These are phyloP conservation scores for Bipolaris oryzae DNA, from an alignment of 2,329 filamentous ascomycete genomes.

Conservation along the genomic window DNA sequence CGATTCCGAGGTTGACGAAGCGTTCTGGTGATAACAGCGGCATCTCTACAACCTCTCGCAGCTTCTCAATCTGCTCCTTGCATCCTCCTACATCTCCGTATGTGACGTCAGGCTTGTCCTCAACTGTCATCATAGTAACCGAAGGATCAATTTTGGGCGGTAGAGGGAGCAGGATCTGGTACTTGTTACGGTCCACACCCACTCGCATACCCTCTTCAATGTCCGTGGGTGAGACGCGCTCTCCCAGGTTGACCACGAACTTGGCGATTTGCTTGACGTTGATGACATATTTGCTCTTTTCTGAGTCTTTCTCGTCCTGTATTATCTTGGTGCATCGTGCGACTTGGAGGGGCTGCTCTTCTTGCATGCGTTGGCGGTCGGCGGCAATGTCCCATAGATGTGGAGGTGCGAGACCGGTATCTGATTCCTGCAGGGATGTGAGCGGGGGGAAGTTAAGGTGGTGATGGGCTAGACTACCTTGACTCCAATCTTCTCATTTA, in stretches of 20 bases:
- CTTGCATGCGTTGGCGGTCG: conserved; percentile 96
- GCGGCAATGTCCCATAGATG: conserved; percentile 99
- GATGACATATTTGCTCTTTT: conserved; percentile 99
- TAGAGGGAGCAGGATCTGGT: conserved; percentile 94
- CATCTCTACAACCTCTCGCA: conserved; percentile 98
- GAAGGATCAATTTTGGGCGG: conserved; percentile 98
- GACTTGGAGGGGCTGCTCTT: conserved; percentile 97
- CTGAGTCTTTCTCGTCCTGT: conserved; percentile 89
- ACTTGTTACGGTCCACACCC: conserved; percentile 97
- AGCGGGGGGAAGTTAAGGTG: neutral
- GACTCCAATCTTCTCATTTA: conserved; percentile 93
- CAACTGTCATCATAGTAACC: conserved; percentile 99
- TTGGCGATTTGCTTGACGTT: conserved; percentile 99
- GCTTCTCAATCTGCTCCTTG: conserved; percentile 99
- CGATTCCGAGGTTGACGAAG: conserved; percentile 98
- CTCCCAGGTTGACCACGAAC: conserved; percentile 96
- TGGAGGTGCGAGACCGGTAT: conserved; percentile 95
- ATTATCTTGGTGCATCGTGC: conserved; percentile 99
- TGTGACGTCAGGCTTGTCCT: conserved; percentile 99
- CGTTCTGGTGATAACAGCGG: conserved; percentile 93
- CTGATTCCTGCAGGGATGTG: conserved; percentile 75
- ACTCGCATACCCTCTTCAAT: conserved; percentile 99
- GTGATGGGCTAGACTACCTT: conserved; percentile 20
- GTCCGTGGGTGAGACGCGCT: conserved; percentile 96
- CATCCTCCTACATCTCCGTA: conserved; percentile 98